Conservation (phyloP, 2,329 filamentous ascomycete species). For the Pezicula rhizophila region DNA sequence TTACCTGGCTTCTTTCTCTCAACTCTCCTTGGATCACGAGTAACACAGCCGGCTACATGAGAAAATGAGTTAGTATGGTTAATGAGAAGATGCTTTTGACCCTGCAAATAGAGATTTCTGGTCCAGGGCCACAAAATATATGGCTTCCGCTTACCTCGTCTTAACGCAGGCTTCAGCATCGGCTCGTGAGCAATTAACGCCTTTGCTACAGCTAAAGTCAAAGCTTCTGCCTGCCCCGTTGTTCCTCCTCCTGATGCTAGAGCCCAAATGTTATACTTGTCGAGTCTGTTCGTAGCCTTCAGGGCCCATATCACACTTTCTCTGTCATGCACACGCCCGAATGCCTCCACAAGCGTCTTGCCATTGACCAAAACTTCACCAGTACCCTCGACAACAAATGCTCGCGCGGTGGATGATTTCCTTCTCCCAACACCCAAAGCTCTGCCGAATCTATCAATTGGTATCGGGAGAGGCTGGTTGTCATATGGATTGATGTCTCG, state of each 20-base stretch:
- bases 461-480: constrained; percentile 54
- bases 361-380: constrained; percentile 89
- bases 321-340: constrained; percentile 84
- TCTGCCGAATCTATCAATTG: constrained; percentile 71
- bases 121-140: not conserved
- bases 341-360: constrained; percentile 73
- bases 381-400: constrained; percentile 85
- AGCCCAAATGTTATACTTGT: constrained; percentile 97
- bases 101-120: not conserved
- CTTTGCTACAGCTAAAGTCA: constrained; percentile 84
- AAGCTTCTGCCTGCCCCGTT: constrained; percentile 91
- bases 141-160: constrained; percentile 65
- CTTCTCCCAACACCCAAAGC: constrained; percentile 76
- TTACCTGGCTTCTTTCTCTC: constrained; percentile 98
- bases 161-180: constrained; percentile 76
- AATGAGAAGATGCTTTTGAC: constrained; percentile 28
- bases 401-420: constrained; percentile 80
- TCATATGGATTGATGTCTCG: constrained; percentile 67
- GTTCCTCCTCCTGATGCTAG: constrained; percentile 79
- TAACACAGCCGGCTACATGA: constrained; percentile 78
- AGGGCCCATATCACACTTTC: constrained; percentile 92
- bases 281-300: constrained; percentile 72
- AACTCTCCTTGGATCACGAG: constrained; percentile 82
- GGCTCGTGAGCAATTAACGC: constrained; percentile 89
- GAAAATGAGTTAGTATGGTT: constrained; percentile 25